phyloP scores from a whole-genome alignment of 495 filamentous ascomycete genomes.

The Jackrogersella multiformis region DNA sequence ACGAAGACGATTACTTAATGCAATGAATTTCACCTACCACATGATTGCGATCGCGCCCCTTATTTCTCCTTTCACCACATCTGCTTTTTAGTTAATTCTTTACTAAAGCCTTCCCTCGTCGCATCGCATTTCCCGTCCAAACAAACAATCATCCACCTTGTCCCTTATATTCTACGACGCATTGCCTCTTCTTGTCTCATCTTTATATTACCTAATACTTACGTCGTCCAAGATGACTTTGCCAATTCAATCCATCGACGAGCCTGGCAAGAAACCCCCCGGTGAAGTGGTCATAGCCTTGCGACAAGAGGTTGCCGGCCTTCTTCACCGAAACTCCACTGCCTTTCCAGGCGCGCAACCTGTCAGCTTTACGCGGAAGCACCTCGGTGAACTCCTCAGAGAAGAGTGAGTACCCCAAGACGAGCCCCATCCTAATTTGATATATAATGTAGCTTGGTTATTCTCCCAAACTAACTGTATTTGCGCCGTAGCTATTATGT shows the following conservation, averaged over 20 bases:
- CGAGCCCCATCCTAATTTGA: not conserved
- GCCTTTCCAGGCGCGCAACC: constrained; percentile 94
- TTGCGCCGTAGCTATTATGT: constrained; percentile 77
- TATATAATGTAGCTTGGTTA: not conserved
- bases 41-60: not conserved
- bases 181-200: not conserved
- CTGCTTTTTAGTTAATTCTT: constrained; percentile 18
- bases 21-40: constrained; percentile 13
- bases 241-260: constrained; percentile 55
- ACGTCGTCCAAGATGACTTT: constrained; percentile 16
- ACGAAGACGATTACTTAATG: constrained; percentile 11
- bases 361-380: constrained; percentile 83
- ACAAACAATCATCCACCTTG: constrained; percentile 9
- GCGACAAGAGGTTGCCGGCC: constrained; percentile 75
- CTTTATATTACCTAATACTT: not conserved
- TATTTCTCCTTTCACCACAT: not conserved
- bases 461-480: constrained; percentile 5
- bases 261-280: constrained; percentile 73
- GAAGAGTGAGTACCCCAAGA: constrained; percentile 66
- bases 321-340: constrained; percentile 72
- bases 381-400: constrained; percentile 78
- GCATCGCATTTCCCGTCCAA: constrained; percentile 11
- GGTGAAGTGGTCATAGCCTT: constrained; percentile 65
- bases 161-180: not conserved
- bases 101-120: constrained; percentile 5